Conservation (phyloP, 1,284 basidiomycete species). For the Ustilago shanxiensis region DNA sequence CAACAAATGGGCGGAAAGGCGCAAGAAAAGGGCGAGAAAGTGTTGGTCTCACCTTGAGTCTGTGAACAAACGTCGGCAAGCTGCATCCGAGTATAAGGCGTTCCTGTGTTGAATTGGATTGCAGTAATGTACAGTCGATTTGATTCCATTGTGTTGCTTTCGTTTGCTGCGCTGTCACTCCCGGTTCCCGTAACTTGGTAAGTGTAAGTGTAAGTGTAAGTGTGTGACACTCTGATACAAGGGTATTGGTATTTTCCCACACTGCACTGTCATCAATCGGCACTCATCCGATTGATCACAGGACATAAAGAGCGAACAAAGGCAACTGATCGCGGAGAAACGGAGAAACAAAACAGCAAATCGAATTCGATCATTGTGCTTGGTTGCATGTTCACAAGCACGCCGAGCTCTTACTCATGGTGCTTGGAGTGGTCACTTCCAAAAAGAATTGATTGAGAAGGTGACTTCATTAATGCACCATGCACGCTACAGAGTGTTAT, state of each 20-base stretch:
- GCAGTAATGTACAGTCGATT: too few relatives aligned
- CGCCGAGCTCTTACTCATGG: too few relatives aligned
- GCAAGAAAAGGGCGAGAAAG: too few relatives aligned
- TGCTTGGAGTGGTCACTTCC: too few relatives aligned
- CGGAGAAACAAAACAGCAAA: neutral
- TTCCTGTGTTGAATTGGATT: too few relatives aligned
- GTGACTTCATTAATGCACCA: too few relatives aligned
- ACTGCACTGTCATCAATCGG: neutral
- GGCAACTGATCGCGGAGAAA: neutral
- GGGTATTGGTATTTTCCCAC: neutral
- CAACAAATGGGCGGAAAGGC: neutral
- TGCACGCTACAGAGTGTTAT: too few relatives aligned
- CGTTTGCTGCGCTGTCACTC: neutral
- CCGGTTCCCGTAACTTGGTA: neutral
- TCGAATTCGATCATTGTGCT: neutral
- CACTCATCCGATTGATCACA: neutral
- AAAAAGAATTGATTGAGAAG: too few relatives aligned
- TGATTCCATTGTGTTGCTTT: neutral
- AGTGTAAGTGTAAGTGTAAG: too few relatives aligned
- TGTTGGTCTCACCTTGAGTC: neutral
- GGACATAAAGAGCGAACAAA: neutral
- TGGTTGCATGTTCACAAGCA: too few relatives aligned
- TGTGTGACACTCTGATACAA: neutral
- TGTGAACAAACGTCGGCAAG: slow-evolving; percentile 1
- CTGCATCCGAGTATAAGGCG: neutral